These are phyloP conservation scores for Hortaea sp. DNA, from an alignment of 2,329 filamentous ascomycete species.

Conservation along the genomic window DNA sequence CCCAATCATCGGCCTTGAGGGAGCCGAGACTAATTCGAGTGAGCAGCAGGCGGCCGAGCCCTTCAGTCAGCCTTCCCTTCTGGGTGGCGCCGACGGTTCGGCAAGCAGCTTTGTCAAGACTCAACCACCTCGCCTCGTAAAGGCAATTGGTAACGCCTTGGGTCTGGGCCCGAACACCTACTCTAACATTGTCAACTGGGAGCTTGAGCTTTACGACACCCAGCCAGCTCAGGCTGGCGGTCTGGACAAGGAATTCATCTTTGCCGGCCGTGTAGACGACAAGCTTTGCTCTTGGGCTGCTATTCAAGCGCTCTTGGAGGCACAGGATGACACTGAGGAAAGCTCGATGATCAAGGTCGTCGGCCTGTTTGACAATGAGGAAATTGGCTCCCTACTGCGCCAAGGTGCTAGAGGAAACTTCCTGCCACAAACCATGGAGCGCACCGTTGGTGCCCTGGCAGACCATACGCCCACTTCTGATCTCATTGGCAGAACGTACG, in stretches of 20 bases:
- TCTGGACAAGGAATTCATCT: slow-evolving; percentile 86
- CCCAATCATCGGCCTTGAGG: slow-evolving; percentile 82
- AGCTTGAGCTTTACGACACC: slow-evolving; percentile 86
- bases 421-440: slow-evolving; percentile 69
- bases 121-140: slow-evolving; percentile 76
- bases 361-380: slow-evolving; percentile 93
- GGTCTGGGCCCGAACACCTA: slow-evolving; percentile 51
- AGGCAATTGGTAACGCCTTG: slow-evolving; percentile 70
- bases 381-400: slow-evolving; percentile 82
- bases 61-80: slow-evolving; percentile 25
- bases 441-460: slow-evolving; percentile 61
- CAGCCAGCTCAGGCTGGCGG: slow-evolving; percentile 79
- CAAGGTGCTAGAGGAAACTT: slow-evolving; percentile 89
- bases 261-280: slow-evolving; percentile 89
- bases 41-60: slow-evolving; percentile 21
- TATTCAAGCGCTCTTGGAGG: slow-evolving; percentile 64
- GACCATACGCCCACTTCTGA: slow-evolving; percentile 35
- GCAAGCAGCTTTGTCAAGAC: slow-evolving; percentile 65
- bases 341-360: slow-evolving; percentile 74
- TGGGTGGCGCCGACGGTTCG: slow-evolving; percentile 38
- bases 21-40: slow-evolving; percentile 27
- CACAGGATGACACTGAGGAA: slow-evolving; percentile 40
- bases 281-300: slow-evolving; percentile 95
- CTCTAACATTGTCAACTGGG: slow-evolving; percentile 82
- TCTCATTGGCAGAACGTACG: slow-evolving; percentile 70